Conservation (phyloP, 176 grass and related monocot species). For the Rhynchospora tenuis region DNA sequence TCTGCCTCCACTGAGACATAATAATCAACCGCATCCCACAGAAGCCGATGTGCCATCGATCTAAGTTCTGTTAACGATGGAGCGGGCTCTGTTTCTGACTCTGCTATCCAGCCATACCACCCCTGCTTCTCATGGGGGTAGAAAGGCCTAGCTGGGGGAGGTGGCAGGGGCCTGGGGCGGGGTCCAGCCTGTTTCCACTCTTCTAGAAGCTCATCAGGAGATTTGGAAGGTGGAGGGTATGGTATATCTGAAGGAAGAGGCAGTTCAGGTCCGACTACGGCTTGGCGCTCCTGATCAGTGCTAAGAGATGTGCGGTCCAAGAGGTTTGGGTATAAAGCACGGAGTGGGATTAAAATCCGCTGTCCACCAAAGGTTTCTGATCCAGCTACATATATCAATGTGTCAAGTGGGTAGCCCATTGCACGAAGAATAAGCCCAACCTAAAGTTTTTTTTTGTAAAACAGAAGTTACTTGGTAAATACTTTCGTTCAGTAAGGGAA, state of each 20-base stretch:
- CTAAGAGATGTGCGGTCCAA: slow-evolving; percentile 79
- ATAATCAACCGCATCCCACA: slow-evolving; percentile 99
- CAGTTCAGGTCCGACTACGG: slow-evolving; percentile 70
- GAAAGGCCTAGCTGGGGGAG: slow-evolving; percentile 88
- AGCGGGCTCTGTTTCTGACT: slow-evolving; percentile 66
- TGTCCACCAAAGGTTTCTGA: slow-evolving; percentile 96
- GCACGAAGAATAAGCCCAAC: slow-evolving; percentile 88
- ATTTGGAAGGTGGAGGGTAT: slow-evolving; percentile 51
- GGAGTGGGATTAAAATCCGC: slow-evolving; percentile 75
- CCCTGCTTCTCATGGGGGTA: slow-evolving; percentile 93
- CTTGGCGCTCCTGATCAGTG: slow-evolving; percentile 57
- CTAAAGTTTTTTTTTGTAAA: slow-evolving; percentile 28
- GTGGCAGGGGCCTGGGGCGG: slow-evolving; percentile 75
- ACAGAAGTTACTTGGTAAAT: background rate
- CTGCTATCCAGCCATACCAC: slow-evolving; percentile 98
- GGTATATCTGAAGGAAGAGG: slow-evolving; percentile 53
- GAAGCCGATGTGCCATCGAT: slow-evolving; percentile 61
- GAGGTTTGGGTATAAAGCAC: slow-evolving; percentile 82
- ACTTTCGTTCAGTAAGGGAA: too few species aligned
- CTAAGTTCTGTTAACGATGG: slow-evolving; percentile 54
- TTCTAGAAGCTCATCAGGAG: slow-evolving; percentile 68
- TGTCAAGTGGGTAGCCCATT: slow-evolving; percentile 83
- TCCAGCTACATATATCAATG: slow-evolving; percentile 90
- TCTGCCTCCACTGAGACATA: slow-evolving; percentile 88
- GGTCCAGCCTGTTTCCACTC: slow-evolving; percentile 86